These are phyloP conservation scores for Scedosporium apiospermum DNA, from an alignment of 2,329 filamentous ascomycete species.

Conservation along the genomic window DNA sequence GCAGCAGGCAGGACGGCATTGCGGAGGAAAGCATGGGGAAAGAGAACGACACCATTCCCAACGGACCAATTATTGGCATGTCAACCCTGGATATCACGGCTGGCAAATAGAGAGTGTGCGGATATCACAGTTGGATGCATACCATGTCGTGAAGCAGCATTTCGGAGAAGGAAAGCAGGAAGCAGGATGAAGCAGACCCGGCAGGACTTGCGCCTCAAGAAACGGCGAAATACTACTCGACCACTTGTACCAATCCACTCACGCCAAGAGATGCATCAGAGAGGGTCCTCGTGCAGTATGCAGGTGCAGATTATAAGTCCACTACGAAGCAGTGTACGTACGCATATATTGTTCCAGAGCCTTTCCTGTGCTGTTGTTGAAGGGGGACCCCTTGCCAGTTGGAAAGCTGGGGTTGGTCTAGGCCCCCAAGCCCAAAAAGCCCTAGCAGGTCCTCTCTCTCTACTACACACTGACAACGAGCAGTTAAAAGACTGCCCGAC, in stretches of 20 bases:
- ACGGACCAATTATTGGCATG: background rate
- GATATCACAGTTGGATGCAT: no score
- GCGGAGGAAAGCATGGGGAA: no score
- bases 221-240: background rate
- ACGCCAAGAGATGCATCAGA: background rate
- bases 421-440: no score
- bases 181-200: background rate
- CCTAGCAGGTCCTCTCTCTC: no score
- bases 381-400: background rate
- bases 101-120: no score
- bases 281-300: constrained; percentile 1
- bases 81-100: no score
- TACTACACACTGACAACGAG: no score
- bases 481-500: no score
- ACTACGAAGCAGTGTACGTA: background rate
- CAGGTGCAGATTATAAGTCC: constrained; percentile 1
- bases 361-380: background rate
- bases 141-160: no score
- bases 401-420: no score
- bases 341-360: background rate
- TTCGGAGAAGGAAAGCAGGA: background rate
- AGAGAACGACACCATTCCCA: background rate
- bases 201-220: background rate
- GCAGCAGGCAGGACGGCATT: no score
- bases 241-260: background rate